Conservation (phyloP, 208 protist species). For the Vickermania ingenoplastis region DNA sequence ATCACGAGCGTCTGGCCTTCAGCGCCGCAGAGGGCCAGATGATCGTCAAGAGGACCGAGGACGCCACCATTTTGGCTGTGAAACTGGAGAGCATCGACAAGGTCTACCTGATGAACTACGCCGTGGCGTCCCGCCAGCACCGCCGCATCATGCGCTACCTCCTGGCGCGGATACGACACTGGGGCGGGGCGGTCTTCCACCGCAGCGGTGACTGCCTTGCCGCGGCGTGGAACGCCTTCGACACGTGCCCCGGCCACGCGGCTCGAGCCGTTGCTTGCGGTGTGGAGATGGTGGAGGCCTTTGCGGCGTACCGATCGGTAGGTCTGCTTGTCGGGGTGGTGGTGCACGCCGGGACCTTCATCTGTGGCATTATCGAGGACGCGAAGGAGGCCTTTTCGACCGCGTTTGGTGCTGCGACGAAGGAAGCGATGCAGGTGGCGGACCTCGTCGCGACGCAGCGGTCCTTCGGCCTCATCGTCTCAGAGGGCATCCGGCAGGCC, state of each 20-base stretch:
- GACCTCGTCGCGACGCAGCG: constrained; percentile 45
- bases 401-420: constrained; percentile 59
- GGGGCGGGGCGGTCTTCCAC: constrained; percentile 65
- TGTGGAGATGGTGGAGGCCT: constrained; percentile 41
- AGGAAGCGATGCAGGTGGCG: constrained; percentile 43
- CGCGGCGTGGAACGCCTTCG: constrained; percentile 81
- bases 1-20: background rate
- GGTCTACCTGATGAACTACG: constrained; percentile 63
- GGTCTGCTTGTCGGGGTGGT: constrained; percentile 71
- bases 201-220: constrained; percentile 61
- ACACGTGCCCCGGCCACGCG: constrained; percentile 61
- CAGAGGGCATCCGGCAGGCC: constrained; percentile 73
- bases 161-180: constrained; percentile 49
- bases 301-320: constrained; percentile 33
- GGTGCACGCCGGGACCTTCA: constrained; percentile 65
- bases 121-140: constrained; percentile 46
- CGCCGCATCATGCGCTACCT: constrained; percentile 69
- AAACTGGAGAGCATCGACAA: constrained; percentile 44
- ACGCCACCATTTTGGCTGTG: constrained; percentile 56
- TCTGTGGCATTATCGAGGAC: constrained; percentile 74
- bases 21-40: constrained; percentile 15
- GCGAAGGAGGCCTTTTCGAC: constrained; percentile 69
- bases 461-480: constrained; percentile 46
- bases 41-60: constrained; percentile 37
- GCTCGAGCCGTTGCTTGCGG: constrained; percentile 58